Conservation (phyloP, 371 early-diverging fungal genomes). For the Blakeslea trispora region DNA sequence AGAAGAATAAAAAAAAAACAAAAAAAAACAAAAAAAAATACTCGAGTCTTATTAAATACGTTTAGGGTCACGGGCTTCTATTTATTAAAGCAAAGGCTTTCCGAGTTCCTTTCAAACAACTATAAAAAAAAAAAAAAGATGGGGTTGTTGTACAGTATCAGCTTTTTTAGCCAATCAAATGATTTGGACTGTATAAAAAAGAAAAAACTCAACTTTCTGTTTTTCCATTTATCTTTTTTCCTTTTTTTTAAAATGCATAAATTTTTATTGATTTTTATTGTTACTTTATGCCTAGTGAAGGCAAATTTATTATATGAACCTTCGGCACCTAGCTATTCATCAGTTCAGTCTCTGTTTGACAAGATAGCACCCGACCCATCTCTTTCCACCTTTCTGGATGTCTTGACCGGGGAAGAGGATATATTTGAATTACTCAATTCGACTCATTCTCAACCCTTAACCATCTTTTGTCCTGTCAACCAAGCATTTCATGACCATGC, state of each 20-base stretch:
- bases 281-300: conserved; percentile 9
- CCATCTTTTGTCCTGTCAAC: conserved; percentile 48
- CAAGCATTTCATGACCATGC: conserved; percentile 34
- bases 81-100: conserved; percentile 7
- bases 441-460: conserved; percentile 29
- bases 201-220: too few relatives aligned
- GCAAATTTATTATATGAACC: conserved; percentile 39
- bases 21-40: neutral
- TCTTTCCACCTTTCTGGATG: conserved; percentile 48
- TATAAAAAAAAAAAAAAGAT: neutral
- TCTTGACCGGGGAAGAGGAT: conserved; percentile 38
- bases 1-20: conserved; percentile 6
- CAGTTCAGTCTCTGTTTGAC: conserved; percentile 45
- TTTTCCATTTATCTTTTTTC: conserved; percentile 5
- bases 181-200: too few relatives aligned
- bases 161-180: conserved; percentile 3
- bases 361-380: conserved; percentile 45
- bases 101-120: conserved; percentile 18
- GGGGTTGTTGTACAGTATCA: conserved; percentile 22
- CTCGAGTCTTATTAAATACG: neutral
- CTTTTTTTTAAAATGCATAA: conserved; percentile 16
- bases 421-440: conserved; percentile 37
- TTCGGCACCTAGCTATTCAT: conserved; percentile 36
- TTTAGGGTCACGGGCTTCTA: conserved; percentile 17
- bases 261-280: conserved; percentile 5